A percentile compares a stretch with the other conserved stretches of the same genome.
Conservation (phyloP, 805 yeast species). For the Spathaspora passalidarum region DNA sequence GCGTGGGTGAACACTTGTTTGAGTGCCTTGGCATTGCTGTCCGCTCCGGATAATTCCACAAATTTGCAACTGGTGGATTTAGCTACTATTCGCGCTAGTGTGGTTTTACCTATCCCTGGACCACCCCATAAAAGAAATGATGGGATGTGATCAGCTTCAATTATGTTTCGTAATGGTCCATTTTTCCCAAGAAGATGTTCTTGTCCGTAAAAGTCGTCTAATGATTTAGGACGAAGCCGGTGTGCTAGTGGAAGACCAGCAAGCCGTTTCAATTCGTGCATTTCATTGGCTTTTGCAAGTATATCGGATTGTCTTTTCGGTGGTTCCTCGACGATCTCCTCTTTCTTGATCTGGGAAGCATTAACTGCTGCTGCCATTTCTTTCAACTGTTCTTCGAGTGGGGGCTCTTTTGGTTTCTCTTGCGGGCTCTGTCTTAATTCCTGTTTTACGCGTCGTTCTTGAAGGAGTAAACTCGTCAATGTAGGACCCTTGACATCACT, state of each 20-base stretch:
- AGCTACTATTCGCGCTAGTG: slow-evolving; percentile 40
- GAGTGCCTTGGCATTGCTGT: slow-evolving; percentile 32
- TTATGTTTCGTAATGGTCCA: slow-evolving; percentile 35
- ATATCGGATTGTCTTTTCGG: slow-evolving; percentile 4
- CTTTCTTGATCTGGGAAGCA: background rate
- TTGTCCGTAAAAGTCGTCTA: slow-evolving; percentile 41
- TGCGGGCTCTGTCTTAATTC: slow-evolving; percentile 13
- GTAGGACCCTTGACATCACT: slow-evolving; percentile 23
- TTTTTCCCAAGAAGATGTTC: slow-evolving; percentile 36
- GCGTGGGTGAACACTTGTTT: slow-evolving; percentile 35
- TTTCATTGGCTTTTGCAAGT: slow-evolving; percentile 8
- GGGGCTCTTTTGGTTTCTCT: slow-evolving; percentile 1
- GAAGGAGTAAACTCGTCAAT: slow-evolving; percentile 32
- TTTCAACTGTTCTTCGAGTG: slow-evolving; percentile 6
- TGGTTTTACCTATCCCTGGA: slow-evolving; percentile 45
- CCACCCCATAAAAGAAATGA: slow-evolving; percentile 44
- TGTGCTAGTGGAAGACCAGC: slow-evolving; percentile 37
- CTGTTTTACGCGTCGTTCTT: slow-evolving; percentile 26
- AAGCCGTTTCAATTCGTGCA: slow-evolving; percentile 15
- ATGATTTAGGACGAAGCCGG: slow-evolving; percentile 33
- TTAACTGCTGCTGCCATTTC: background rate
- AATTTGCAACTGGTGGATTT: slow-evolving; percentile 27
- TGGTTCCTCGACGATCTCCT: background rate
- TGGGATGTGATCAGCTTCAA: slow-evolving; percentile 32
- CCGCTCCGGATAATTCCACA: slow-evolving; percentile 40